Percentiles rank a stretch among this genome's conserved stretches.
Evolutionary conservation across 495 filamentous ascomycete genomes (phyloP).

Genomic region (Hypoxylon rickii): DNA sequence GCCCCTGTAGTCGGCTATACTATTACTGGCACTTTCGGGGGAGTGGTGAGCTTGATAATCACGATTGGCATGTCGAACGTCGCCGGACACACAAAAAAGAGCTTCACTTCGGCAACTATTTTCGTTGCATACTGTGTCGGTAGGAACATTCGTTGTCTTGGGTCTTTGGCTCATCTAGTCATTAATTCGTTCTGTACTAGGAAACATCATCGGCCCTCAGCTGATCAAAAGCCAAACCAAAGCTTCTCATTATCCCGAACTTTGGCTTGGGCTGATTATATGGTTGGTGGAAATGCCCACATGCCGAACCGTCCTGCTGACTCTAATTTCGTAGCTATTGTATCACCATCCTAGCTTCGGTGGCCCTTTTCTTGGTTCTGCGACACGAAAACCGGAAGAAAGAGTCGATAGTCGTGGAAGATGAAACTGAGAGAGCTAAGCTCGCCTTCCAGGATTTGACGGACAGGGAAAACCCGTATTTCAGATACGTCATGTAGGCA

Average conservation of each 20-base stretch:
- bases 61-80: constrained; percentile 72
- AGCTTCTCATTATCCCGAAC: constrained; percentile 66
- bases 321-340: constrained; percentile 57
- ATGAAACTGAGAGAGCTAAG: constrained; percentile 65
- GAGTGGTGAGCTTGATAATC: constrained; percentile 67
- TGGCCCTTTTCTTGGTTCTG: constrained; percentile 61
- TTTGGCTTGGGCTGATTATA: constrained; percentile 73
- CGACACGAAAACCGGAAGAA: constrained; percentile 59
- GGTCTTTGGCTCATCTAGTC: not conserved
- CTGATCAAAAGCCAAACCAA: constrained; percentile 66
- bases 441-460: constrained; percentile 75
- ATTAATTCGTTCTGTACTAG: constrained; percentile 12
- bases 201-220: constrained; percentile 70
- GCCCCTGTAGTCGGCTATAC: constrained; percentile 71
- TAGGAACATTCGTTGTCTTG: constrained; percentile 40
- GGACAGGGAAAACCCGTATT: constrained; percentile 76
- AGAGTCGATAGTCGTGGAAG: constrained; percentile 50
- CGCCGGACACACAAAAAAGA: constrained; percentile 79
- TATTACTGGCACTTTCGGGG: constrained; percentile 72
- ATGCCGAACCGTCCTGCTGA: constrained; percentile 1
- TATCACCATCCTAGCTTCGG: constrained; percentile 64
- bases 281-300: constrained; percentile 54
- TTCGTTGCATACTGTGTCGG: constrained; percentile 78
- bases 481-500: constrained; percentile 61
- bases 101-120: constrained; percentile 69